Base-by-base conservation (phyloP, 192 early-diverging fungal genomes). In the Coemansia sp. region DNA sequence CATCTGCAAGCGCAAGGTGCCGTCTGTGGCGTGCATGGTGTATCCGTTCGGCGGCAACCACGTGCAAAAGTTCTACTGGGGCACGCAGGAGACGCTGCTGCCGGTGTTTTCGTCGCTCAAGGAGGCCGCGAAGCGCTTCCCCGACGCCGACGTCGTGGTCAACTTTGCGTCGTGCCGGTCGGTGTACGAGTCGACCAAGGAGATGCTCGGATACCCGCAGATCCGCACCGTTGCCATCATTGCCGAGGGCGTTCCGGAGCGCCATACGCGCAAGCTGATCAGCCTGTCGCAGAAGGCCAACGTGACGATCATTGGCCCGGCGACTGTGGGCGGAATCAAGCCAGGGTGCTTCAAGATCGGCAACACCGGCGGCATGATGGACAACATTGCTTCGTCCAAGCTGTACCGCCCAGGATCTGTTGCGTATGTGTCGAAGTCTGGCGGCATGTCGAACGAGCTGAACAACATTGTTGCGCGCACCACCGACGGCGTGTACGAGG, bases 341-440 rank as follows among this genome's bases (percentile, higher is more conserved):
- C 94, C 96, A 38, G 96, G 96, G 0, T 96, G 95, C 83, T 98
- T 95, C 90, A 98, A 98, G 90, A 97, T 98, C 71, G 96, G 96
- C 68, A 97, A 97, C 89, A 98, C 96, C 51, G 96, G 96, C 75
- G 96, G 96, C 64, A 98, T 98, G 96, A 98, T 98, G 96, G 96
- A 98, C 83, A 98, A 98, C 86, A 97, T 98, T 83, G 94, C 95
- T 6, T 84, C 94, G 16, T 96, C 94, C 78, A 95, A 95, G 84
- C 88, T 98, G 62, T 98, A 98, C 84, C 91, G 96, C 47, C 81
- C 94, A 22, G 96, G 96, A 11, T 97, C 95, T 1, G 93, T 98
- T 41, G 95, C 91, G 23, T 98, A 98, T 72, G 96, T 98, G 48
- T 96, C 94, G 76, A 98, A 98, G 88, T 93, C 91, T 25, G 96